Percentiles rank a stretch among this genome's conserved stretches.
phyloP scores from a whole-genome alignment of 495 filamentous ascomycete genomes.

The Amphirosellinia nigrospora region DNA sequence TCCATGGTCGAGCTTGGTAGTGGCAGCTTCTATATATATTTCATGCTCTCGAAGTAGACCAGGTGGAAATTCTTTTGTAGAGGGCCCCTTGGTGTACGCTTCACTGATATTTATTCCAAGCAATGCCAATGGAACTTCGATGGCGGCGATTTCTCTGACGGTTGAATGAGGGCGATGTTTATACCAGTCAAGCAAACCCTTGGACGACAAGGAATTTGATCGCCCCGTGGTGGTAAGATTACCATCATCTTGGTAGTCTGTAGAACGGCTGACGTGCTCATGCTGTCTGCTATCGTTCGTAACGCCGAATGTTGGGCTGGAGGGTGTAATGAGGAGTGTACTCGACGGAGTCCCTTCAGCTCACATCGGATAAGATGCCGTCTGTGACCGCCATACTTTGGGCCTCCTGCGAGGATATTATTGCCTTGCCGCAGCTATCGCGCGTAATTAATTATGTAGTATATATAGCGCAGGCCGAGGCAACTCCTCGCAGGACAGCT shows the following conservation, averaged over 20 bases:
- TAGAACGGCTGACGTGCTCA: neutral
- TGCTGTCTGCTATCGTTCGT: neutral
- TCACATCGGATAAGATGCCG: neutral
- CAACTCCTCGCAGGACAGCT: neutral
- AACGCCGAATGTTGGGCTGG: neutral
- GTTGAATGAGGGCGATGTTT: neutral
- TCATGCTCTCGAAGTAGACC: neutral
- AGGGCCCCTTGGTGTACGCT: neutral
- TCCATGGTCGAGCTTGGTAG: neutral
- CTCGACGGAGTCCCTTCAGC: neutral
- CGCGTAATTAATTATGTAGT: neutral
- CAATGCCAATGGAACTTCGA: neutral
- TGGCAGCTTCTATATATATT: neutral
- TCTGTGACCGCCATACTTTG: neutral
- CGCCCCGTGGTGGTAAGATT: constrained; percentile 11
- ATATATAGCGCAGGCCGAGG: neutral
- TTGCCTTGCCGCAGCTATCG: neutral
- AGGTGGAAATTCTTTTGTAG: neutral
- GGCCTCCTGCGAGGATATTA: neutral
- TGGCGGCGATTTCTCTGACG: neutral
- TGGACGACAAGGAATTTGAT: constrained; percentile 8
- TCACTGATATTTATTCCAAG: neutral
- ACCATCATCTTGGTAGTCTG: neutral
- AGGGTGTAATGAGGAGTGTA: neutral
- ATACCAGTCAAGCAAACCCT: neutral